Evolutionary conservation across 169 alveolate genomes (phyloP), one percentile per base, ranked within the genome.

Genomic region (Plasmodium vivax): DNA sequence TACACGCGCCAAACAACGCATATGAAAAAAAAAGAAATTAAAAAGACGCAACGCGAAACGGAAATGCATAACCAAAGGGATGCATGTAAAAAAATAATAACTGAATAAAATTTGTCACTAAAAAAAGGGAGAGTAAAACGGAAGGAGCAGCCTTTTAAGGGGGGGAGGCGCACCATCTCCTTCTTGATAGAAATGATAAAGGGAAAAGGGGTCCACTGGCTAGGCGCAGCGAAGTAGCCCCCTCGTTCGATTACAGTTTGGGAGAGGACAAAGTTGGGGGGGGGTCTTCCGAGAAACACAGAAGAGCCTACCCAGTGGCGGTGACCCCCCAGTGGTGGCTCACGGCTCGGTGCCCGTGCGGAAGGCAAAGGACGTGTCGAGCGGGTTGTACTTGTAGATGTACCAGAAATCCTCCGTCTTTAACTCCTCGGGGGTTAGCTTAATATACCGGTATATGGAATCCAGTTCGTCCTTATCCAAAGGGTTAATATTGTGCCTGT

Each of bases 281-380:
- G 9, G 51, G 1, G 56, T 51, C 62, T 74, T 74, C 47, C 27
- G 8, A 74, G 10, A 43, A 81, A 81, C 32, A 43, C 12, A 34
- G 30, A 81, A 16, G 74, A 34, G 34, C 62, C 9, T 45, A 23
- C 47, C n/a, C 43, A 27, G 62, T 8, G 16, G 0, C 12, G 16
- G 62, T 51, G 10, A 1, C 47, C 27, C 47, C 47, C 23, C 27
- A 0, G 19, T 19, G 38, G 43, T 73, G 23, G 23, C 62, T 87
- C 80, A 87, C 27, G 93, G 93, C 51, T 87, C 93, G 43, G 87
- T 87, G 23, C 93, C 93, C 32, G 93, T 87, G 80, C 93, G 58
- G 54, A 74, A 34, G 14, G 82, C 79, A 87, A 87, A 87, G 34
- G 93, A 77, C 30, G 85, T 87, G 74, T 77, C 93, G 27, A 87